Evolutionary conservation across 768 basidiomycete genomes (phyloP).

Genomic region (Suillus placidus): DNA sequence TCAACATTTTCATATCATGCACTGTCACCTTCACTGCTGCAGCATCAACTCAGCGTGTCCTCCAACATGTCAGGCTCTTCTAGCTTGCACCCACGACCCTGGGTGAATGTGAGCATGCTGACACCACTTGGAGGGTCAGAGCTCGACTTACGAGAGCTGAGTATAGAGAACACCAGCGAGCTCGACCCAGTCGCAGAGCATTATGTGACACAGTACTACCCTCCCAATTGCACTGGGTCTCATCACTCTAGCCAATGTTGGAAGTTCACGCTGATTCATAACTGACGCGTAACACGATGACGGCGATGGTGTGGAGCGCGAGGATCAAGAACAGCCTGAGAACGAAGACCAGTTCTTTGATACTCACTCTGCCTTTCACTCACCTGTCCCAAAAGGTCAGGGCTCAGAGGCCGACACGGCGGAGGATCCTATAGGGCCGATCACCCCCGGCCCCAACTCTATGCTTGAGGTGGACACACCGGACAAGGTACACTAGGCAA

Average conservation of each 20-base stretch:
- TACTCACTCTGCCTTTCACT: constrained; percentile 48
- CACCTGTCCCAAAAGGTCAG: constrained; percentile 45
- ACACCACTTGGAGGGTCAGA: constrained; percentile 30
- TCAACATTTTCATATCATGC: constrained; percentile 57
- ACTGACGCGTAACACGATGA: no score
- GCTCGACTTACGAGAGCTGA: constrained; percentile 43
- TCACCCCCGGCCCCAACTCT: constrained; percentile 63
- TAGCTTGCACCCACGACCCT: constrained; percentile 31
- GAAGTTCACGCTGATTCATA: no score
- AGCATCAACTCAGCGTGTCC: constrained; percentile 58
- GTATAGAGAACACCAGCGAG: constrained; percentile 30
- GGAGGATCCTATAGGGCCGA: constrained; percentile 69
- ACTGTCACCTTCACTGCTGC: constrained; percentile 63
- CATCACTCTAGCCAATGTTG: no score
- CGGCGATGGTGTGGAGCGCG: constrained; percentile 44
- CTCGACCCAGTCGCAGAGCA: constrained; percentile 57
- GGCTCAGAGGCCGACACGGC: constrained; percentile 68
- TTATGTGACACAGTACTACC: constrained; percentile 73
- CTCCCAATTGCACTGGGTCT: no score
- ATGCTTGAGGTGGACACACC: constrained; percentile 26
- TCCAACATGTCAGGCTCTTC: constrained; percentile 34
- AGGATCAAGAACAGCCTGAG: constrained; percentile 33
- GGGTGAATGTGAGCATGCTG: constrained; percentile 29
- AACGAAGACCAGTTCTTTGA: constrained; percentile 57
- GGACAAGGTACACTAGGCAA: no score